Evolutionary conservation across 768 basidiomycete genomes (phyloP).

Genomic region (Ephemerocybe angulata): DNA sequence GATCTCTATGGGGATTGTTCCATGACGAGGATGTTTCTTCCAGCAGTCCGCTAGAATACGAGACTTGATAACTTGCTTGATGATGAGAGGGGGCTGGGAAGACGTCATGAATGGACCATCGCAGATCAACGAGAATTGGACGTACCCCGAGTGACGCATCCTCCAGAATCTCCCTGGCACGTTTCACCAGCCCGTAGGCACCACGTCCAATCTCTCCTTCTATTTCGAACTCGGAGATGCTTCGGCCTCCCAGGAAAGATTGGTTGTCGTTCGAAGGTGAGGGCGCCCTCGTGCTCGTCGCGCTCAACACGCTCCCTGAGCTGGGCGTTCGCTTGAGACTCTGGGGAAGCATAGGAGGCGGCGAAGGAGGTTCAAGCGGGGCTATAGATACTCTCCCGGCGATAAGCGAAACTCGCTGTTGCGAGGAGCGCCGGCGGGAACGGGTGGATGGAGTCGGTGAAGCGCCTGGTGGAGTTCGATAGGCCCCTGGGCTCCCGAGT

Average conservation of each 20-base stretch:
- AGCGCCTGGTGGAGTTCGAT: slow-evolving; percentile 23
- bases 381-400: slow-evolving; percentile 79
- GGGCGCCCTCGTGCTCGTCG: slow-evolving; percentile 59
- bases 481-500: slow-evolving; percentile 18
- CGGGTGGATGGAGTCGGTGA: slow-evolving; percentile 46
- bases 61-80: slow-evolving; percentile 98
- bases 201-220: slow-evolving; percentile 89
- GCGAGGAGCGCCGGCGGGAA: slow-evolving; percentile 73
- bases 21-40: slow-evolving; percentile 94
- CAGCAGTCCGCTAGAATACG: slow-evolving; percentile 98
- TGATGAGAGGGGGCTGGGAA: slow-evolving; percentile 78
- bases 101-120: slow-evolving; percentile 15
- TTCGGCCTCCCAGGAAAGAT: slow-evolving; percentile 57
- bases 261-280: slow-evolving; percentile 48
- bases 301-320: slow-evolving; percentile 60
- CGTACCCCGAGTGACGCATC: slow-evolving; percentile 86
- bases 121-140: slow-evolving; percentile 15
- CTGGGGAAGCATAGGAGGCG: slow-evolving; percentile 55
- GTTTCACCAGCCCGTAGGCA: slow-evolving; percentile 93
- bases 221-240: slow-evolving; percentile 82
- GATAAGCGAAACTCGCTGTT: slow-evolving; percentile 79
- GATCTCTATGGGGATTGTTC: slow-evolving; percentile 98
- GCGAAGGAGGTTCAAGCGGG: slow-evolving; percentile 69
- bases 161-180: slow-evolving; percentile 70
- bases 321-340: slow-evolving; percentile 64